Conservation (phyloP, 768 basidiomycete genomes). For the Paxillus involutus region DNA sequence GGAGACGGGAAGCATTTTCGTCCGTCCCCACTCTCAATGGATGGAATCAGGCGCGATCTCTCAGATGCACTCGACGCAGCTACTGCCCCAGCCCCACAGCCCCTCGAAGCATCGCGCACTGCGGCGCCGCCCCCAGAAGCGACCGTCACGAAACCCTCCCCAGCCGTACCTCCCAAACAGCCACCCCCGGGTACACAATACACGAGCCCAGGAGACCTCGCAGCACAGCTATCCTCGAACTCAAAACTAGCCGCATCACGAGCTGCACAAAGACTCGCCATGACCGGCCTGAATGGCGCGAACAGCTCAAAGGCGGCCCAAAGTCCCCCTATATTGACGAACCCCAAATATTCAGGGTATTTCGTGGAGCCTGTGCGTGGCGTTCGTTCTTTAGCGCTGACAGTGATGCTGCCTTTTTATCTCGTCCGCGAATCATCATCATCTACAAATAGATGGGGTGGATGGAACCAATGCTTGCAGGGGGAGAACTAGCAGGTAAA, state of each 20-base stretch:
- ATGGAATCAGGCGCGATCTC: conserved; percentile 29
- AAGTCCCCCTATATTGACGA: conserved; percentile 68
- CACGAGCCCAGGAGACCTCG: conserved; percentile 36
- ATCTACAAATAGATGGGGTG: conserved; percentile 80
- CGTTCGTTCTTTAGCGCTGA: background rate
- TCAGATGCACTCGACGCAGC: conserved; percentile 30
- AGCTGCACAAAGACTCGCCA: conserved; percentile 19
- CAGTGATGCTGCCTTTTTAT: no score
- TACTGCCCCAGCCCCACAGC: background rate
- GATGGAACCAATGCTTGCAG: conserved; percentile 84
- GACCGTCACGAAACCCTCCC: conserved; percentile 1
- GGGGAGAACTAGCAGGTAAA: conserved; percentile 84
- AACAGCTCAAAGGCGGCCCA: conserved; percentile 9
- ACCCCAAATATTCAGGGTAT: conserved; percentile 91
- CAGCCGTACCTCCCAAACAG: conserved; percentile 5
- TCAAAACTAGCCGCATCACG: conserved; percentile 53
- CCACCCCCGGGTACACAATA: background rate
- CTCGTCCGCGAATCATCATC: no score
- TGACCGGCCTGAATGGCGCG: conserved; percentile 26
- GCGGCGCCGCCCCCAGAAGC: background rate
- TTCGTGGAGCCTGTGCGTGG: conserved; percentile 89
- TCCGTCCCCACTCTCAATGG: conserved; percentile 29
- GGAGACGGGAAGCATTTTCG: conserved; percentile 8
- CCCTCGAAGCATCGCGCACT: background rate
- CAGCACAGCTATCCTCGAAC: conserved; percentile 43